phyloP scores from a whole-genome alignment of 768 basidiomycete species.

The Neoboletus subvelutipes region DNA sequence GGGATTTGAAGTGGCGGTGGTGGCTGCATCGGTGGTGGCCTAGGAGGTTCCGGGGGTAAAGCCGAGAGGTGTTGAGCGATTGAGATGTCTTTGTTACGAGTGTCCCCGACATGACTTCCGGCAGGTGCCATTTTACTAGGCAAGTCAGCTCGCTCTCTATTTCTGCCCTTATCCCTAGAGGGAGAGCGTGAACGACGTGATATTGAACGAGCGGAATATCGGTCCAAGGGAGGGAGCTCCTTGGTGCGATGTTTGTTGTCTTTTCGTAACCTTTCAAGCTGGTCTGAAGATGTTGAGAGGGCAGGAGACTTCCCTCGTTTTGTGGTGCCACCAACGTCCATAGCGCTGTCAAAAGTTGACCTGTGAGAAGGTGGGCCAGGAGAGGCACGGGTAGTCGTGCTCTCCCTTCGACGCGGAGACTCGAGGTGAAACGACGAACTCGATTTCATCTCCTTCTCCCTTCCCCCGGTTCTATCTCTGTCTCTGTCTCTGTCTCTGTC shows the following conservation, averaged over 20 bases:
- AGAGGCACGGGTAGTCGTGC: conserved; percentile 12
- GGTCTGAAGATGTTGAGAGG: conserved; percentile 27
- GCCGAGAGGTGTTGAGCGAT: background rate
- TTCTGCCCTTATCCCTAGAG: conserved; percentile 13
- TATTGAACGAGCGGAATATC: conserved; percentile 7
- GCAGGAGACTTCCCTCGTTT: conserved; percentile 26
- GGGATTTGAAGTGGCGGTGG: conserved; percentile 20
- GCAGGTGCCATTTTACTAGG: conserved; percentile 2
- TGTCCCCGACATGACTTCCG: background rate
- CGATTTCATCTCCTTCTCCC: conserved; percentile 9
- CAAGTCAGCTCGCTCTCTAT: background rate
- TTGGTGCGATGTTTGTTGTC: conserved; percentile 8
- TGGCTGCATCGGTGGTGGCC: conserved; percentile 20
- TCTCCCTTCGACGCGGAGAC: conserved; percentile 21
- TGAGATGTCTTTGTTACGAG: background rate
- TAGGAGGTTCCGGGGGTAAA: conserved; percentile 14
- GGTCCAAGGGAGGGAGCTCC: conserved; percentile 1
- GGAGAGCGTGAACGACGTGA: conserved; percentile 10
- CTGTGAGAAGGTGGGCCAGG: conserved; percentile 15
- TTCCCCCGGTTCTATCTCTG: background rate
- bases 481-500: background rate
- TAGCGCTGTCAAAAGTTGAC: conserved; percentile 10
- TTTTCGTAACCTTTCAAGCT: conserved; percentile 22
- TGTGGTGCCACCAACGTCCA: conserved; percentile 5
- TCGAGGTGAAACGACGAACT: conserved; percentile 2